Evolutionary conservation across 257 asterid species (phyloP).

Genomic region (Rauvolfia tetraphylla): DNA sequence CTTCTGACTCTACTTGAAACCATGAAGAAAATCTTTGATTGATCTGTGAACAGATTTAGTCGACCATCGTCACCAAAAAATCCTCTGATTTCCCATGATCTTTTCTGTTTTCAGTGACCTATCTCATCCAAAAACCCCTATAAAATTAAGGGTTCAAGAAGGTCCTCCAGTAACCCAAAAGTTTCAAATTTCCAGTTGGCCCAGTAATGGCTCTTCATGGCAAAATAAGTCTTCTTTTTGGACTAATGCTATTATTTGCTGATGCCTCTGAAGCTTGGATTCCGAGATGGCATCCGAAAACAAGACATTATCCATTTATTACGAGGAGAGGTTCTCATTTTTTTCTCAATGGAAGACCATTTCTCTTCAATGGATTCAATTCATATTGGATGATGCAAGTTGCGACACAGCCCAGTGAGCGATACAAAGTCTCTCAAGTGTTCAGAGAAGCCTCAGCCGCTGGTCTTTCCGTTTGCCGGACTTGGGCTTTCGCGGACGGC

Average conservation of each 20-base stretch:
- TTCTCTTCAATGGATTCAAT: slow-evolving; percentile 56
- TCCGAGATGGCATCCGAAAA: not conserved
- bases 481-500: slow-evolving; percentile 71
- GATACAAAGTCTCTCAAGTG: slow-evolving; percentile 40
- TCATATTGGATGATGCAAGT: slow-evolving; percentile 59
- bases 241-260: not conserved
- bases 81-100: no score
- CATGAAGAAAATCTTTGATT: no score
- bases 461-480: slow-evolving; percentile 50
- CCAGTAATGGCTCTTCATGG: not conserved
- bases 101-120: no score
- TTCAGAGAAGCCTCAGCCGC: slow-evolving; percentile 36
- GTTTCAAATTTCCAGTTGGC: no score
- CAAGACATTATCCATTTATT: slow-evolving; percentile 16
- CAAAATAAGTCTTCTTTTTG: not conserved
- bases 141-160: no score
- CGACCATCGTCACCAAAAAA: no score
- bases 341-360: slow-evolving; percentile 33
- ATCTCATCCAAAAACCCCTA: no score
- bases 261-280: not conserved
- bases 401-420: slow-evolving; percentile 39
- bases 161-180: no score
- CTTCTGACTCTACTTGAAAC: no score
- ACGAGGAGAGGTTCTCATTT: slow-evolving; percentile 29
- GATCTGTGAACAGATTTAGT: no score